A percentile compares a stretch with the other conserved stretches of the same genome.
Conservation (phyloP, 2,329 filamentous ascomycete genomes). For the Rhinocladiella mackenziei region DNA sequence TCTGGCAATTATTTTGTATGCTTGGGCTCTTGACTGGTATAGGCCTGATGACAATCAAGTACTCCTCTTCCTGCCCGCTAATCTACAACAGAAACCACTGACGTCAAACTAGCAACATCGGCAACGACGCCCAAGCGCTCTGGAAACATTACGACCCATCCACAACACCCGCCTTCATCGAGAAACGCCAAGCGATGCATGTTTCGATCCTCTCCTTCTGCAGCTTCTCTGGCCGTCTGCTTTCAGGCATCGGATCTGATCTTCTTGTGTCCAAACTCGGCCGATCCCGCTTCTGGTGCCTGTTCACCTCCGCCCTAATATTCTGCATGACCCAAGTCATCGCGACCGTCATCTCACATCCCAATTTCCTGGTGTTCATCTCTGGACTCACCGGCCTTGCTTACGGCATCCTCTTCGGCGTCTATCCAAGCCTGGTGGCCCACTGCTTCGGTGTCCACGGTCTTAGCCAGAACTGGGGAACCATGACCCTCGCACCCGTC, state of each 20-base stretch:
- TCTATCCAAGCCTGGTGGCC: conserved; percentile 82
- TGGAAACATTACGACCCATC: conserved; percentile 81
- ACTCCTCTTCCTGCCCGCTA: conserved; percentile 43
- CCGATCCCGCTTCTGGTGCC: conserved; percentile 85
- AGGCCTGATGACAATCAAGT: conserved; percentile 99
- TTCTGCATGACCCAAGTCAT: conserved; percentile 77
- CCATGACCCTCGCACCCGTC: conserved; percentile 86
- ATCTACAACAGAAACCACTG: conserved; percentile 19
- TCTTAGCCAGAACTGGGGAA: conserved; percentile 92
- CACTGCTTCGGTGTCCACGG: conserved; percentile 89
- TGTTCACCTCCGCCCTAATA: conserved; percentile 70
- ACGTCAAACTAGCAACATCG: conserved; percentile 69
- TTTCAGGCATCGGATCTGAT: conserved; percentile 84
- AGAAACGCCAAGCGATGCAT: conserved; percentile 79
- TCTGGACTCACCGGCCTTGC: conserved; percentile 80
- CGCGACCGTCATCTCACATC: conserved; percentile 71
- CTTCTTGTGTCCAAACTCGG: conserved; percentile 76
- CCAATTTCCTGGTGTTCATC: conserved; percentile 70
- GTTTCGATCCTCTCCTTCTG: conserved; percentile 89
- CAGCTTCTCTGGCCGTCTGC: conserved; percentile 77
- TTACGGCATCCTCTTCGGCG: conserved; percentile 91
- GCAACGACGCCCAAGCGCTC: conserved; percentile 78
- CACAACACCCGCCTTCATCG: conserved; percentile 68
- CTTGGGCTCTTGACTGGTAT: conserved; percentile 90
- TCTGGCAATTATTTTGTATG: conserved; percentile 85